phyloP scores from a whole-genome alignment of 139 green algal genomes.

The Chlamydomonas urium region DNA sequence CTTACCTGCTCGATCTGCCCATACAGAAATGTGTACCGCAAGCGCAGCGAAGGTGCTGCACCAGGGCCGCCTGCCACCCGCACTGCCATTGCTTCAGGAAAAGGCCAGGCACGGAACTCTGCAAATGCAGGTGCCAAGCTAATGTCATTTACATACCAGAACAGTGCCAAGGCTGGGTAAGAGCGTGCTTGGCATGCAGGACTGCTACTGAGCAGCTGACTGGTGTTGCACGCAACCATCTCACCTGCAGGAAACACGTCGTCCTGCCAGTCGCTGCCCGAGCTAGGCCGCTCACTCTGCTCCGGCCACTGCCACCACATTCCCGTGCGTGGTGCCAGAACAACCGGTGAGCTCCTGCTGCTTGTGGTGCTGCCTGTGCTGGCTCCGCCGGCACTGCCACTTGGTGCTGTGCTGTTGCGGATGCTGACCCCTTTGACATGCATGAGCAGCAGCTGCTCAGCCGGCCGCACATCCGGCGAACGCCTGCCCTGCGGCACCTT shows the following conservation, averaged over 20 bases:
- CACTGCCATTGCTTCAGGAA: background rate
- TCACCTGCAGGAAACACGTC: background rate
- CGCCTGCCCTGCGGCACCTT: background rate
- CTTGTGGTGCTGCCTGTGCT: background rate
- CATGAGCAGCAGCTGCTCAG: background rate
- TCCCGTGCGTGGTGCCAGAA: background rate
- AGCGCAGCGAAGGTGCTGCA: background rate
- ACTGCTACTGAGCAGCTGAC: too few species aligned
- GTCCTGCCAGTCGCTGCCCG: background rate
- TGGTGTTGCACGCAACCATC: too few species aligned
- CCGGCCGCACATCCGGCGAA: background rate
- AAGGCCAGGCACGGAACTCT: background rate
- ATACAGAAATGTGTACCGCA: constrained; percentile 6
- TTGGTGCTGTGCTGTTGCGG: constrained; percentile 7
- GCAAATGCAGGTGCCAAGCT: background rate
- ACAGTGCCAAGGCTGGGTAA: background rate
- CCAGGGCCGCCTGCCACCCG: background rate
- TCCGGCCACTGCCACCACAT: background rate
- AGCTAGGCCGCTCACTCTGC: background rate
- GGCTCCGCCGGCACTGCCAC: background rate
- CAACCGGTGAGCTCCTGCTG: background rate
- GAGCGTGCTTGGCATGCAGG: background rate
- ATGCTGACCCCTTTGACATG: background rate
- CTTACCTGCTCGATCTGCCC: constrained; percentile 8
- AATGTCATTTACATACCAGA: background rate